phyloP scores from a whole-genome alignment of 78 protist genomes.

The Dictyostelium capitatum region DNA sequence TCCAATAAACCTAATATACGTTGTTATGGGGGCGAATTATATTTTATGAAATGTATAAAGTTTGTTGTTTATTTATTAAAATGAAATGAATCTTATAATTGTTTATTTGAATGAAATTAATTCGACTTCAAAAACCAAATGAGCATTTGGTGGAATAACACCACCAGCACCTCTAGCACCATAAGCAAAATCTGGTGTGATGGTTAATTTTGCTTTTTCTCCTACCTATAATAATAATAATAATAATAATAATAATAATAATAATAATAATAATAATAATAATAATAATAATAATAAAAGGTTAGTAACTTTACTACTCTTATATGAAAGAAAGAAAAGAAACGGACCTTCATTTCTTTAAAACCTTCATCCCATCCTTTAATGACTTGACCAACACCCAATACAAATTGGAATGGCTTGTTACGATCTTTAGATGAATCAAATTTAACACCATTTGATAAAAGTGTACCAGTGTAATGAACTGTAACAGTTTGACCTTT shows the following conservation, averaged over 20 bases:
- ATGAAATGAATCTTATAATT: no score
- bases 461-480: slow-evolving; percentile 23
- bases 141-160: not conserved
- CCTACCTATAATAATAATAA: no score
- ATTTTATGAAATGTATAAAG: no score
- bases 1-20: no score
- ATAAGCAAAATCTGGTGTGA: slow-evolving; percentile 71
- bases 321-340: no score
- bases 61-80: no score
- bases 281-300: not conserved
- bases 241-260: no score
- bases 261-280: not conserved
- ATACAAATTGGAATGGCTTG: slow-evolving; percentile 67
- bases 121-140: not conserved
- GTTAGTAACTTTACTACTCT: slow-evolving; percentile 30
- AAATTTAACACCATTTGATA: not conserved
- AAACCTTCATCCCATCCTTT: slow-evolving; percentile 83
- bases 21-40: no score
- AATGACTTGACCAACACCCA: slow-evolving; percentile 84
- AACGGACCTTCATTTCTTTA: slow-evolving; percentile 48
- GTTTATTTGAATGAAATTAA: no score
- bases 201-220: slow-evolving; percentile 84
- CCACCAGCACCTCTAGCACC: slow-evolving; percentile 43
- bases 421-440: slow-evolving; percentile 11
- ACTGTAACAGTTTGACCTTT: slow-evolving; percentile 5